phyloP scores from a whole-genome alignment of 2,329 filamentous ascomycete genomes.

The Juglanconis oblonga region DNA sequence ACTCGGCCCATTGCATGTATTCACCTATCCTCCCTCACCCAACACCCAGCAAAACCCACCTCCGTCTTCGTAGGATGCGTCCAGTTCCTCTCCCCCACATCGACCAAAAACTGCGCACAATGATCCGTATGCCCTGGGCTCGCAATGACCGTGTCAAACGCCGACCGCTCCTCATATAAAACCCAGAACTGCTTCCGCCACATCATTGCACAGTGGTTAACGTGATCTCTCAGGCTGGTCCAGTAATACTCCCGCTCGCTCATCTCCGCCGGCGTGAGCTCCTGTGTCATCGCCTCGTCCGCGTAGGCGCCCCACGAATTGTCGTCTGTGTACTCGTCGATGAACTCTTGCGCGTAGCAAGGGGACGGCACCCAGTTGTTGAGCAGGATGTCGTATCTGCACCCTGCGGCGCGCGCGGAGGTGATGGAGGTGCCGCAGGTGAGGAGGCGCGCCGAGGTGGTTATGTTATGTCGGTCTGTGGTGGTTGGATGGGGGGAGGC shows the following conservation, averaged over 20 bases:
- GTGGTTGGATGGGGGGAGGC: background rate
- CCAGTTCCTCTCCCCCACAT: constrained; percentile 21
- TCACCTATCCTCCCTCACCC: constrained; percentile 10
- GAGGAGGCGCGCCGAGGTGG: constrained; percentile 17
- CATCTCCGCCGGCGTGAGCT: constrained; percentile 22
- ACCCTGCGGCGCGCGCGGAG: constrained; percentile 19
- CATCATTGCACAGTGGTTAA: constrained; percentile 27
- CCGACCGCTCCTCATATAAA: constrained; percentile 22
- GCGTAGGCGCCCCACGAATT: constrained; percentile 23
- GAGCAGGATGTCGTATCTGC: constrained; percentile 25
- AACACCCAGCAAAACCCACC: constrained; percentile 10
- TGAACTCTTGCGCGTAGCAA: constrained; percentile 21
- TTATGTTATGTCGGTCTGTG: constrained; percentile 20
- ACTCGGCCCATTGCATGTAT: background rate
- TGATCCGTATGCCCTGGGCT: constrained; percentile 26
- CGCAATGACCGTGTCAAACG: constrained; percentile 22
- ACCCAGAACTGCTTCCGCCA: constrained; percentile 26
- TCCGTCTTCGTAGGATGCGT: constrained; percentile 20
- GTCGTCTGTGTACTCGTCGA: constrained; percentile 27
- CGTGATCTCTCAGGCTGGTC: constrained; percentile 24
- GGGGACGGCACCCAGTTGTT: constrained; percentile 25
- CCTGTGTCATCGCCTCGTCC: constrained; percentile 23
- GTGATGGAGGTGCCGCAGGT: constrained; percentile 21
- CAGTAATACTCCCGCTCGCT: constrained; percentile 22
- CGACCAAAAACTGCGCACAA: constrained; percentile 27